Base-by-base conservation (phyloP, 2,329 filamentous ascomycete genomes). In the Berkeleyomyces rouxiae region DNA sequence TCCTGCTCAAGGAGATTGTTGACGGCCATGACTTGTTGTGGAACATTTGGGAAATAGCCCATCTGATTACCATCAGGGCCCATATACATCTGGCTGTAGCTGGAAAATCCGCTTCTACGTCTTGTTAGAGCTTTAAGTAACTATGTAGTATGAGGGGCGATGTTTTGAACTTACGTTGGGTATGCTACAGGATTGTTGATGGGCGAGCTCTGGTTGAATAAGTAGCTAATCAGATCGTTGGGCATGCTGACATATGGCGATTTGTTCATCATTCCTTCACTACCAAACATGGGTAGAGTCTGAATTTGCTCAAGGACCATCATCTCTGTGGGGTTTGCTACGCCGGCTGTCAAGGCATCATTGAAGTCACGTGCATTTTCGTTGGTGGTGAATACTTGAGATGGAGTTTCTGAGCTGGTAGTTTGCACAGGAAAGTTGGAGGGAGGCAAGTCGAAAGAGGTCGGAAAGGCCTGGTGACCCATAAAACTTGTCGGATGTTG, bases 21-120 rank as follows among this genome's bases (percentile, higher is more conserved):
- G 58, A 96, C 88, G 16, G 89, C 88, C 90, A 95, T 96, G 43
- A 91, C 85, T 69, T 95, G 88, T 67, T 88, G 84, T 2, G 82
- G 80, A 10, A 77, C 73, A n/a, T 79, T 76, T 42, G 81, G 81
- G 67, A 82, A 83, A 65, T 82, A 82, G 13, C 79, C 79, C 53
- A 80, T 69, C 43, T 77, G 72, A 40, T 74, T 71, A 44, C 42
- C 16, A 16, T 63, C 47, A 23, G 61, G 63, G 4, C 63, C 63
- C 63, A 65, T 65, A 37, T 65, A 65, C 60, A 65, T 65, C 39
- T 65, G 63, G 16, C 60, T 62, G 40, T 65, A 65, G 42, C 61
- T 65, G 1, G 63, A 65, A 49, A 61, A 65, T 16, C 63, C 63
- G 13, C 47, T 61, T 42, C 63, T 64, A 42, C 16, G 13, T 31